Percentiles rank a stretch among this genome's conserved stretches.
phyloP scores from a whole-genome alignment of 2,329 filamentous ascomycete genomes.

The Penicillium sp. region DNA sequence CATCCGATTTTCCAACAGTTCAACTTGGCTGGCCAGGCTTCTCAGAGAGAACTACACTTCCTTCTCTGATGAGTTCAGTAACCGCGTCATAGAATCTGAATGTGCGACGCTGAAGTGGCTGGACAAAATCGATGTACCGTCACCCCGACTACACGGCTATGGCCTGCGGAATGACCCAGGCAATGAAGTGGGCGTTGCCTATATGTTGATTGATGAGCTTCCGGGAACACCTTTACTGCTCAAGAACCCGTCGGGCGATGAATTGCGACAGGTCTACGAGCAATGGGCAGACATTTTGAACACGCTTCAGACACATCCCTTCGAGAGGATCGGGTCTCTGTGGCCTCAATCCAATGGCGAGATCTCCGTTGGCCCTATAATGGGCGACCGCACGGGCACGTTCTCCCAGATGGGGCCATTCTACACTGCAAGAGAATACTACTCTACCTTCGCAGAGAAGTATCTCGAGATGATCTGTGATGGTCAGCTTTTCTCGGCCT shows the following conservation, averaged over 20 bases:
- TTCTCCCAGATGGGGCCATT: conserved; percentile 6
- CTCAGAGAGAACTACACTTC: not conserved
- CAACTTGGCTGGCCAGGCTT: conserved; percentile 7
- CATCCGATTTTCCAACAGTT: conserved; percentile 5
- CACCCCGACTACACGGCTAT: conserved; percentile 22
- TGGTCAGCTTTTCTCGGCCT: conserved; percentile 4
- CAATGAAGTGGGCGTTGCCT: conserved; percentile 27
- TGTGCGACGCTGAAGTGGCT: conserved; percentile 11
- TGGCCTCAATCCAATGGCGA: not conserved
- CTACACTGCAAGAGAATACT: conserved; percentile 4
- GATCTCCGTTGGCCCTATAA: conserved; percentile 5
- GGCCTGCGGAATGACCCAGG: conserved; percentile 20
- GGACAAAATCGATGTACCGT: conserved; percentile 26
- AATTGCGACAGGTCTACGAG: conserved; percentile 18
- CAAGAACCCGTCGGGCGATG: conserved; percentile 14
- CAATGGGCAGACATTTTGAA: conserved; percentile 17
- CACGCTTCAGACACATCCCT: not conserved
- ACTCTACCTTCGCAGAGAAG: conserved; percentile 2
- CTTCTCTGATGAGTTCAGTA: conserved; percentile 7
- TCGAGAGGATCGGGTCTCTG: conserved; percentile 3
- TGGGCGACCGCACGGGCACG: conserved; percentile 8
- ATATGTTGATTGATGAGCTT: conserved; percentile 27
- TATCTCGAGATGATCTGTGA: conserved; percentile 5
- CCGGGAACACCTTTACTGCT: conserved; percentile 22
- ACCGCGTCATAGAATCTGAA: conserved; percentile 4